Base-by-base conservation (phyloP, 441 rosid species). In the Erodium trifolium region DNA sequence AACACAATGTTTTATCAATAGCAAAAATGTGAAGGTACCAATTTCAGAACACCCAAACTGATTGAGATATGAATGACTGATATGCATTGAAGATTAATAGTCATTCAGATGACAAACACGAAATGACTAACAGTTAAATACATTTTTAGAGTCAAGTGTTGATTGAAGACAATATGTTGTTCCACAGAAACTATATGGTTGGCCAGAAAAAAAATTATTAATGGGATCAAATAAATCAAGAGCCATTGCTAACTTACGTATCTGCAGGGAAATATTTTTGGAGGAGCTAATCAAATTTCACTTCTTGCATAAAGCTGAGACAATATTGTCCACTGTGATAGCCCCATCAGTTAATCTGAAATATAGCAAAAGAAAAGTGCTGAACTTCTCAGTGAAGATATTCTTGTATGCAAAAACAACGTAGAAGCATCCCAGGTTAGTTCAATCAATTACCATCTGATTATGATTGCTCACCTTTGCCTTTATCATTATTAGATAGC, bases 391-490 rank as follows among this genome's bases (percentile, higher is more conserved):
- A 8, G 27, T 57, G 23, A 57, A 57, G 11, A 29, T 27, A 67
- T 47, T 51, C 64, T 37, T 19, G 18, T 14, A 57, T 17, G 23
- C 19, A 18, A 16, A 17, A 37, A 18, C 5, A 23, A 23, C 23
- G 8, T 57, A 17, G 63, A 19, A 57, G 62, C 62, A 55, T 17
- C 63, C 47, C 59, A 14, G 76, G 11, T 47, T 2, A 39, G 45
- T 13, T 14, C 34, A 31, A 43, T 41, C 53, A 31, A 67, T 68
- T 69, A 43, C 71, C 72, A 37, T 17, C 43, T 29, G 68, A 71
- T 59, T 39, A 34, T 5, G 60, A 63, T 47, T 66, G 68, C 64
- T 41, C 49, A 51, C 65, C 72, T 70, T 73, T 69, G 47, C n/a
- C 57, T 65, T 27, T 43, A 64, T 59, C 41, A 12, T 37, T 43